Conservation (phyloP, 768 basidiomycete species). For the Rhizopogon vulgaris region DNA sequence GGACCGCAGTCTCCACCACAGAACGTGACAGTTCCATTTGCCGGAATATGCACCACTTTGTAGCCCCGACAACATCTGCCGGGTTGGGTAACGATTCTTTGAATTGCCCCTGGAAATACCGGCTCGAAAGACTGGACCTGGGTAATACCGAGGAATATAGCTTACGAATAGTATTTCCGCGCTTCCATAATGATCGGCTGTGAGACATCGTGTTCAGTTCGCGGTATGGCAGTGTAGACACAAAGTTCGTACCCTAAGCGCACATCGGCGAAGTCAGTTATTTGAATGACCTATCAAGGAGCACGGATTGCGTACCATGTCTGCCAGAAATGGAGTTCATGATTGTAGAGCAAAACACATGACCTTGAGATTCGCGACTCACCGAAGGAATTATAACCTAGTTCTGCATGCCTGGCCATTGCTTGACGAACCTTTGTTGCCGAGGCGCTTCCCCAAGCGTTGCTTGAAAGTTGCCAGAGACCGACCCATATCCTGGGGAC, state of each 20-base stretch:
- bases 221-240: not conserved
- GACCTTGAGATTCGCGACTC: conserved; percentile 9
- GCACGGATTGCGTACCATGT: conserved; percentile 44
- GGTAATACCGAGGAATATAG: conserved; percentile 5
- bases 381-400: conserved; percentile 47
- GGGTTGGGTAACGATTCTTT: conserved; percentile 37
- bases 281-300: conserved; percentile 5
- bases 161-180: conserved; percentile 77
- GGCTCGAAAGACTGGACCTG: not conserved
- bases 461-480: conserved; percentile 82
- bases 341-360: conserved; percentile 6
- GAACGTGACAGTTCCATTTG: conserved; percentile 42
- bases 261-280: conserved; percentile 1
- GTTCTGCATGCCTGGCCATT: conserved; percentile 58
- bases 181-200: conserved; percentile 85
- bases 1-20: conserved; percentile 55
- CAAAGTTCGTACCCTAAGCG: conserved; percentile 19
- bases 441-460: conserved; percentile 77
- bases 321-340: conserved; percentile 24
- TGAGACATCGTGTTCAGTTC: conserved; percentile 1
- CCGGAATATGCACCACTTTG: conserved; percentile 84
- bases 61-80: conserved; percentile 56
- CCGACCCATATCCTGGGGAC: conserved; percentile 70
- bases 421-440: conserved; percentile 57
- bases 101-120: conserved; percentile 58